phyloP scores from a whole-genome alignment of 2,329 filamentous ascomycete species.

The Botrytis sinoallii region DNA sequence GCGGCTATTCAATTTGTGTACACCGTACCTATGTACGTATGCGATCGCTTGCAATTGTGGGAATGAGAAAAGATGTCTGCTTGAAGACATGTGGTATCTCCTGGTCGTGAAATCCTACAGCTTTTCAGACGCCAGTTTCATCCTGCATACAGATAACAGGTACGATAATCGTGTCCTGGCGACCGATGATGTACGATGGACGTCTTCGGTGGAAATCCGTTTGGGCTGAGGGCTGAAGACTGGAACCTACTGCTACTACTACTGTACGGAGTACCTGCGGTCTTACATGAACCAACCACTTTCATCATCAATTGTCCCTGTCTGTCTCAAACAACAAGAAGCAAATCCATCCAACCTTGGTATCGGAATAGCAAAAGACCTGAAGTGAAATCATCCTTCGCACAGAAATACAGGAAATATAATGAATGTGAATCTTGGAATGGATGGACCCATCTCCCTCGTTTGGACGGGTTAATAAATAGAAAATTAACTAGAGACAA shows the following conservation, averaged over 20 bases:
- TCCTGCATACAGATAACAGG: not conserved
- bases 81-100: not conserved
- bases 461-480: not conserved
- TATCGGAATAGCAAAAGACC: not conserved
- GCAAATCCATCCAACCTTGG: not conserved
- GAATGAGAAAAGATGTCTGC: not conserved
- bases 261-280: not conserved
- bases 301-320: not conserved
- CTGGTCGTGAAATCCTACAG: not conserved
- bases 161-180: not conserved
- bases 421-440: not conserved
- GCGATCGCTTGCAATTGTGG: not conserved
- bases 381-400: not conserved
- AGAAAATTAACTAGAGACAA: conserved; percentile 1
- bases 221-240: not conserved
- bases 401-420: not conserved
- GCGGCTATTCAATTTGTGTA: not conserved
- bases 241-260: not conserved
- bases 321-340: not conserved
- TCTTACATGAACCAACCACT: not conserved
- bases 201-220: not conserved
- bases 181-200: not conserved
- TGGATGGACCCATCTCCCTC: not conserved
- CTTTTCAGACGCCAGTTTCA: not conserved
- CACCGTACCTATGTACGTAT: too few species aligned